Evolutionary conservation across 495 filamentous ascomycete species (phyloP).

Genomic region (Cryomyces minteri): DNA sequence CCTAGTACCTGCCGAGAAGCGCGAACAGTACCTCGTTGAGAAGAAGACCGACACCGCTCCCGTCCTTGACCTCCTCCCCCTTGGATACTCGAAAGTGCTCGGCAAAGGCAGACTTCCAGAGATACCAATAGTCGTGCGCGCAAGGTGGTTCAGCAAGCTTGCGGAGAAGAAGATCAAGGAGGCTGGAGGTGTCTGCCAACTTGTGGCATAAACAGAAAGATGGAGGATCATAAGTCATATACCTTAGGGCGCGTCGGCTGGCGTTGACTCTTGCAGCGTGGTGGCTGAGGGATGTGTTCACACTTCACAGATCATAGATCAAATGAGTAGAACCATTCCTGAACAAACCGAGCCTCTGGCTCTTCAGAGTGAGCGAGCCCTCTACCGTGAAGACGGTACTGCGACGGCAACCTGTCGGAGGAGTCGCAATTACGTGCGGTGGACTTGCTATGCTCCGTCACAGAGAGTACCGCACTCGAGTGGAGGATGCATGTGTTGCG

Average conservation of each 20-base stretch:
- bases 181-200: constrained; percentile 76
- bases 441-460: no score
- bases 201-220: constrained; percentile 53
- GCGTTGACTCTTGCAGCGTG: constrained; percentile 16
- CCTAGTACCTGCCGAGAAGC: constrained; percentile 63
- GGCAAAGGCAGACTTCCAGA: constrained; percentile 82
- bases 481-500: no score
- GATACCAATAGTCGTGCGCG: constrained; percentile 73
- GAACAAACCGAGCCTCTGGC: constrained; percentile 11
- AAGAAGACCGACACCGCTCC: constrained; percentile 64
- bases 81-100: constrained; percentile 85
- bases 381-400: no score
- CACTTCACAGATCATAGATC: constrained; percentile 3
- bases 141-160: constrained; percentile 69
- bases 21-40: constrained; percentile 61
- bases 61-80: constrained; percentile 78
- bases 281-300: constrained; percentile 16
- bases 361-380: no score
- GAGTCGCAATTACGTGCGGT: no score
- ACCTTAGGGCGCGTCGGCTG: neutral
- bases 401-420: no score
- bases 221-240: neutral
- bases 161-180: constrained; percentile 93
- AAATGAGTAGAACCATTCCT: constrained; percentile 10
- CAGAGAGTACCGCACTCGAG: no score